Base-by-base conservation (phyloP, 1,284 basidiomycete genomes). In the Rugiboletus extremiorientalis region DNA sequence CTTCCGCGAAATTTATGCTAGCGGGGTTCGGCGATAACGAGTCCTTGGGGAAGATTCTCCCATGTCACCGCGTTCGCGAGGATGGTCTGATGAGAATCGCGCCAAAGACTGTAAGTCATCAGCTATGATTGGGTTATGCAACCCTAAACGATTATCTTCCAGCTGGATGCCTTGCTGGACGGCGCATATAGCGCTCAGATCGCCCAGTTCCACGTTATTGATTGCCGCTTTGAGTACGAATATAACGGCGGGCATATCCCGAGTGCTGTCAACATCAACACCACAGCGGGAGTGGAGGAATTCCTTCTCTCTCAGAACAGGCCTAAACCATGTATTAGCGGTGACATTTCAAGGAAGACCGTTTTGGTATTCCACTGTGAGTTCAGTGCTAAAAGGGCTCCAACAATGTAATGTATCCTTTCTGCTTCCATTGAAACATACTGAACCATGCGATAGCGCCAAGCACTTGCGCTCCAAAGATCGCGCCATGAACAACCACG, bases 161-260 rank as follows among this genome's bases (percentile, higher is more conserved):
- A 94, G 92, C 73, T 96, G 66, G 82, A 93, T 63, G 77, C 80
- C 23, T 77, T 97, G 20, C 74, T 97, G 38, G 83, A 86, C 52
- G 94, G 95, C 30, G 77, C 76, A 59, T 97, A 84, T 71, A 74
- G 84, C 53, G 69, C 80, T 30, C 76, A 82, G 62, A 85, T 96
- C 60, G 78, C 81, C 41, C 79, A 84, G 46, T 96, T 81, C 72
- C 82, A 90, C 60, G 76, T 99, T 54, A 88, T 99, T 67, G 96
- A 99, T 76, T 99, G 97, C 73, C 91, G 96, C 30, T 99, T 99
- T 73, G 93, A 94, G 63, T 99, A 98, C 71, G 97, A 99, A 76
- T 98, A 90, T 72, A 81, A 84, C 49, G 96, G 96, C 15, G 97
- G 96, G 0, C 96, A 99, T 76, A 88, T 99, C 60, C 84, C 84